These are phyloP conservation scores for Raphanus raphanistrum DNA, from an alignment of 345 rosid genomes.

Conservation along the genomic window DNA sequence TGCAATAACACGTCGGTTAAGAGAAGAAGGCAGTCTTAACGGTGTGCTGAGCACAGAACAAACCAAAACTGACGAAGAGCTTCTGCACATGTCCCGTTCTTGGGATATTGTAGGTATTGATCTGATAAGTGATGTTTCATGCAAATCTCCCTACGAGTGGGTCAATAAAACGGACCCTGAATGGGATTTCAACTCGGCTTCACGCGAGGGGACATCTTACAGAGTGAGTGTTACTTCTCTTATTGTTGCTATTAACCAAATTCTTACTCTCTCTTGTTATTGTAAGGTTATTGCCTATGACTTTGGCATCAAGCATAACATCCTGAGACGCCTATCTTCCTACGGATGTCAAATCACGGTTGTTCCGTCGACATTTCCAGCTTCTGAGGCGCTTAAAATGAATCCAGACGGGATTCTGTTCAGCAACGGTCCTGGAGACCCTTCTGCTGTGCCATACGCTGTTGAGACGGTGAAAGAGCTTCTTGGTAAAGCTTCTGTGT, in stretches of 20 bases:
- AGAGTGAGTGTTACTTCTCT: slow-evolving; percentile 49
- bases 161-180: slow-evolving; percentile 62
- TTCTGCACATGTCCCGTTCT: slow-evolving; percentile 72
- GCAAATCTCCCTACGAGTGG: slow-evolving; percentile 83
- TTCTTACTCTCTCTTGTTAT: too few relatives aligned
- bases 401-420: slow-evolving; percentile 95
- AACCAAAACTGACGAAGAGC: slow-evolving; percentile 73
- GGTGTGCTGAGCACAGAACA: slow-evolving; percentile 91
- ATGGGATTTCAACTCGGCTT: slow-evolving; percentile 71
- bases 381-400: slow-evolving; percentile 75
- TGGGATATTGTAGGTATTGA: slow-evolving; percentile 94
- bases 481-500: slow-evolving; percentile 85
- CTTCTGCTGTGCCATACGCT: slow-evolving; percentile 95
- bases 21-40: slow-evolving; percentile 94
- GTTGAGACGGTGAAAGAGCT: slow-evolving; percentile 80
- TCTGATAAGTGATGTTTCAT: slow-evolving; percentile 80
- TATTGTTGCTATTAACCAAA: neutral
- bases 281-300: slow-evolving; percentile 93
- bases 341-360: slow-evolving; percentile 87
- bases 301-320: slow-evolving; percentile 94
- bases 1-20: slow-evolving; percentile 88
- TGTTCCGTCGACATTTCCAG: slow-evolving; percentile 90
- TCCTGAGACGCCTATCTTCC: slow-evolving; percentile 75
- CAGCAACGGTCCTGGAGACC: slow-evolving; percentile 98
- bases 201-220: slow-evolving; percentile 45